A percentile compares a stretch with the other conserved stretches of the same genome.
Conservation (phyloP, 768 basidiomycete genomes). For the Boletus rubescentipes region DNA sequence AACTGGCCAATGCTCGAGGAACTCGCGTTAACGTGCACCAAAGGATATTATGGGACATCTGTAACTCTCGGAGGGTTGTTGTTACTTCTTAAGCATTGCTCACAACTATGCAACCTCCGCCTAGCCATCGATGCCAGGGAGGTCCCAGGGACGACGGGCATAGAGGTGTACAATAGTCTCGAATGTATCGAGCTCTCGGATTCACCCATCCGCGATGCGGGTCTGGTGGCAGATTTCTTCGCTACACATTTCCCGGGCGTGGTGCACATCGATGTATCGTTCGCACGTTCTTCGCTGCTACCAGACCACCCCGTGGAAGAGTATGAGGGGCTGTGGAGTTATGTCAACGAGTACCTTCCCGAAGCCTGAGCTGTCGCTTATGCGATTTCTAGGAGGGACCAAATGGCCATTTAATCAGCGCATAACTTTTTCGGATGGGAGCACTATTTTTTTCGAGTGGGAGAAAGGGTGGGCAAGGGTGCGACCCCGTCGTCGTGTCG, state of each 20-base stretch:
- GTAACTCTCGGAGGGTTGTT: background rate
- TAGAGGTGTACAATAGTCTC: background rate
- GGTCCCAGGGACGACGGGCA: background rate
- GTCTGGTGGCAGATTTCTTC: background rate
- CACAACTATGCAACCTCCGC: background rate
- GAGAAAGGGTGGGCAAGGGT: no score
- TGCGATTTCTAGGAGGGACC: no score
- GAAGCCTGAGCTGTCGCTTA: no score
- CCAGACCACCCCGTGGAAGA: no score
- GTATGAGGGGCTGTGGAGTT: no score
- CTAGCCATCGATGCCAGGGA: conserved; percentile 1
- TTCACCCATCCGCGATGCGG: background rate
- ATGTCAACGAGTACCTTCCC: no score
- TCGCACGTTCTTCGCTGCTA: background rate
- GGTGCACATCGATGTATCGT: background rate
- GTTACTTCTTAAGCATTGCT: background rate
- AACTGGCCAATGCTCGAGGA: no score
- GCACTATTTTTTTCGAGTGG: no score
- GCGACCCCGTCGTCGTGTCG: no score
- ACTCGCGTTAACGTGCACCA: background rate
- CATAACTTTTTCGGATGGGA: no score
- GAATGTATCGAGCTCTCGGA: background rate
- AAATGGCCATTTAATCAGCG: no score
- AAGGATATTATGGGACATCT: background rate
- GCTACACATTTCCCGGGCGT: background rate